phyloP scores from a whole-genome alignment of 805 yeast genomes.

The Wickerhamomyces ciferrii region DNA sequence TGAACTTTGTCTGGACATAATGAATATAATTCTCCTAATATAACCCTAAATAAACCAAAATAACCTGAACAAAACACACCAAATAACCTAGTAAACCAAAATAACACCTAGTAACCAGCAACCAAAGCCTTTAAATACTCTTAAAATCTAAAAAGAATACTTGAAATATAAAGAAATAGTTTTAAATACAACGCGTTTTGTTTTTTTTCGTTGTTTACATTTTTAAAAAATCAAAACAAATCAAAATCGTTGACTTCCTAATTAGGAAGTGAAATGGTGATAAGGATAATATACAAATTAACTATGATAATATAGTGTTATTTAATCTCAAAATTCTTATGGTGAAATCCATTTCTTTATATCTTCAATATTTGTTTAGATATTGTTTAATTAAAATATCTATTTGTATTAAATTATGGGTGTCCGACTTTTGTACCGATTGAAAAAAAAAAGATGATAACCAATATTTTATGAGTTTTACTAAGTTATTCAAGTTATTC shows the following conservation, averaged over 20 bases:
- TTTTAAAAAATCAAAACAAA: neutral
- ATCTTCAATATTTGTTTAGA: neutral
- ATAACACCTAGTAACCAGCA: too few species aligned
- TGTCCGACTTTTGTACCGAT: too few species aligned
- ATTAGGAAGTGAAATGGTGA: neutral
- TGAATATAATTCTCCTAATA: neutral
- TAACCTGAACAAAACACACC: too few species aligned
- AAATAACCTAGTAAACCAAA: too few species aligned
- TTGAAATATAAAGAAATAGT: too few species aligned
- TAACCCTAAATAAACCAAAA: too few species aligned
- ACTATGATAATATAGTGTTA: neutral
- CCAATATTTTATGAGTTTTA: too few species aligned
- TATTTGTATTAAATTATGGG: too few species aligned
- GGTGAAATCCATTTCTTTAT: neutral
- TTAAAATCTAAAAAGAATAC: too few species aligned
- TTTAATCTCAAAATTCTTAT: neutral
- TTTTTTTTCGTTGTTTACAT: neutral
- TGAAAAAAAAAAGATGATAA: too few species aligned
- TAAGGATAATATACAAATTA: neutral
- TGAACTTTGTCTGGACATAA: constrained; percentile 15
- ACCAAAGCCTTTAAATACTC: too few species aligned
- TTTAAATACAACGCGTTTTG: neutral
- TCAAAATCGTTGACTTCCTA: neutral
- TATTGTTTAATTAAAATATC: neutral
- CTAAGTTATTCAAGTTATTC: neutral